Percentiles rank a stretch among this genome's conserved stretches.
Conservation (phyloP, 352 stramenopile genomes). For the Achlya hypogyna region DNA sequence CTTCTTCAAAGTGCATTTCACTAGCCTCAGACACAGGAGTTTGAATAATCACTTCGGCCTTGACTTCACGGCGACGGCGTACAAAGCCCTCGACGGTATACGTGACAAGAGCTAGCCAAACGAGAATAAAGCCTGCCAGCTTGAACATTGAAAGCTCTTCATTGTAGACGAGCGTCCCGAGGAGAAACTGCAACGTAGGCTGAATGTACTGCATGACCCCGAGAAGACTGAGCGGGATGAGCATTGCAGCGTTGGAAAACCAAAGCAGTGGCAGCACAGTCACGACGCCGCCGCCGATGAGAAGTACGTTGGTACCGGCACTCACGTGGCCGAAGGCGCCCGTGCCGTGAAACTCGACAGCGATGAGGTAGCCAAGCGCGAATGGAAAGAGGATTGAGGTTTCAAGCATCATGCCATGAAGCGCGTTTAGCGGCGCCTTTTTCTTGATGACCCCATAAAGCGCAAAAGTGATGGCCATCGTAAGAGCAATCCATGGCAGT, state of each 20-base stretch:
- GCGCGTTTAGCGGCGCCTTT: neutral
- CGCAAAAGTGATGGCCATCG: neutral
- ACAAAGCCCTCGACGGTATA: constrained; percentile 11
- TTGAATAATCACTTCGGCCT: neutral
- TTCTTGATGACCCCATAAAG: constrained; percentile 17
- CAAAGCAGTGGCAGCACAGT: constrained; percentile 9
- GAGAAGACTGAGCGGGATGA: constrained; percentile 11
- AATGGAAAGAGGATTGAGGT: constrained; percentile 2
- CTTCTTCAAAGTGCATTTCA: neutral
- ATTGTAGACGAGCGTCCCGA: constrained; percentile 7
- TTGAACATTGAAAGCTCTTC: constrained; percentile 13
- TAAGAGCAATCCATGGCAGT: constrained; percentile 16
- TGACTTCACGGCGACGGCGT: neutral
- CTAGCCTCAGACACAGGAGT: neutral
- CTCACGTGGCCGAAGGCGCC: neutral
- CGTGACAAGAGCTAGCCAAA: constrained; percentile 3
- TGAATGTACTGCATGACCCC: constrained; percentile 15
- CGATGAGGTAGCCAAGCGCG: constrained; percentile 5
- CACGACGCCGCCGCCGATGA: constrained; percentile 11
- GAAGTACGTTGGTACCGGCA: neutral
- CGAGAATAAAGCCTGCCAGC: constrained; percentile 8
- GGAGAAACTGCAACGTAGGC: constrained; percentile 10
- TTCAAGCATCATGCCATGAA: constrained; percentile 16
- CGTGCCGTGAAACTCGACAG: neutral
- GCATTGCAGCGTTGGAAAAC: neutral